Percentiles rank a stretch among this genome's conserved stretches.
These are phyloP conservation scores for Alternaria brassicae DNA, from an alignment of 2,329 filamentous ascomycete species.

Conservation along the genomic window DNA sequence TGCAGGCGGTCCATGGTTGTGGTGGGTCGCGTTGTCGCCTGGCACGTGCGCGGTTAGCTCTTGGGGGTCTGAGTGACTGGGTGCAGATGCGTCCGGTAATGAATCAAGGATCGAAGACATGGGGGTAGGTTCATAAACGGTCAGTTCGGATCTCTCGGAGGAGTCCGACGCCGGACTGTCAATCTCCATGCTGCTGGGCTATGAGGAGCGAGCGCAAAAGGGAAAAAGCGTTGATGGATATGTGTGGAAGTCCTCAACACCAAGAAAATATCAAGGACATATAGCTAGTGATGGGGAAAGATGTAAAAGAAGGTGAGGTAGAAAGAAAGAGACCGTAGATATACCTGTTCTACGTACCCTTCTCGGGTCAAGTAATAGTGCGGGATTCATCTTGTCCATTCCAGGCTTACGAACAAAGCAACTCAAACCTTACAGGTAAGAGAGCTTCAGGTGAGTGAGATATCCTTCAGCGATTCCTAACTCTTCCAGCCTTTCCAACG, in stretches of 20 bases:
- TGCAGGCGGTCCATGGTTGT: constrained; percentile 5
- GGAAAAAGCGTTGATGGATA: background rate
- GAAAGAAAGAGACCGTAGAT: constrained; percentile 10
- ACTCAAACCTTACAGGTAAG: constrained; percentile 15
- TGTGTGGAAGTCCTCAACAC: background rate
- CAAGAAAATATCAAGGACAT: background rate
- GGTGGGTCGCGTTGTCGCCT: constrained; percentile 28
- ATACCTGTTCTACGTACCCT: constrained; percentile 37
- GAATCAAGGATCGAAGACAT: background rate
- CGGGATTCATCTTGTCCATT: constrained; percentile 31
- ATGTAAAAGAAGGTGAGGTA: background rate
- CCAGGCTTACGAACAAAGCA: constrained; percentile 17
- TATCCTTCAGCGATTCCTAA: background rate
- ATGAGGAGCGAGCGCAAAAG: background rate
- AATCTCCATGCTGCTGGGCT: background rate
- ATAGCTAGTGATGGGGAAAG: background rate
- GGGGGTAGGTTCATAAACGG: background rate
- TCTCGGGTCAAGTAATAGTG: constrained; percentile 36
- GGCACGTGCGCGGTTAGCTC: constrained; percentile 28
- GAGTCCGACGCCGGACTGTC: background rate
- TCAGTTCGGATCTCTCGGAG: background rate
- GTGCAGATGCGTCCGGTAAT: constrained; percentile 1
- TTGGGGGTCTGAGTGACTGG: constrained; percentile 3
- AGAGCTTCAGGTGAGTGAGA: constrained; percentile 3
- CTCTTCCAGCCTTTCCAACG: constrained; percentile 3